A percentile compares a stretch with the other conserved stretches of the same genome.
Evolutionary conservation across 148 eudicot species (phyloP).

Genomic region (Bassia scoparia): DNA sequence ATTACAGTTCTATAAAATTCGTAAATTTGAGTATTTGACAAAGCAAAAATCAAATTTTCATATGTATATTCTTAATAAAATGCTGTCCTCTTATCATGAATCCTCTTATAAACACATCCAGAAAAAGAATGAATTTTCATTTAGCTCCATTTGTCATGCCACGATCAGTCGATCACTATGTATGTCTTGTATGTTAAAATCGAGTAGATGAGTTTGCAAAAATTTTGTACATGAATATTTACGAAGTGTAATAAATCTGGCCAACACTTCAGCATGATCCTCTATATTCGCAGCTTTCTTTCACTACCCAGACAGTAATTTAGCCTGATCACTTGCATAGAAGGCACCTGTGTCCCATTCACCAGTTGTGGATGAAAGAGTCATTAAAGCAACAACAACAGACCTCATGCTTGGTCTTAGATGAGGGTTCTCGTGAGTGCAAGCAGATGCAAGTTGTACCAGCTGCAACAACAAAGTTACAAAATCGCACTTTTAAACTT

Average conservation of each 20-base stretch:
- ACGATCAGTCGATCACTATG: neutral
- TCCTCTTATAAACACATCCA: neutral
- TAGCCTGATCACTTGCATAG: slow-evolving; percentile 42
- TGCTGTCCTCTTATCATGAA: too few relatives aligned
- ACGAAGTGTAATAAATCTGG: neutral
- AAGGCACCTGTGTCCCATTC: slow-evolving; percentile 66
- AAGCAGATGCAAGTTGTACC: slow-evolving; percentile 72
- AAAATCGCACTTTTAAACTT: neutral
- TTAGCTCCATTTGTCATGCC: neutral
- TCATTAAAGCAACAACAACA: slow-evolving; percentile 74
- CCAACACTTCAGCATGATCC: neutral
- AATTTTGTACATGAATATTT: too few relatives aligned
- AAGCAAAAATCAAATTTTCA: neutral
- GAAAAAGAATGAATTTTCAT: neutral
- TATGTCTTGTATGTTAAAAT: neutral
- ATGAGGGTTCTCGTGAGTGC: slow-evolving; percentile 82
- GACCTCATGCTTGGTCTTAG: slow-evolving; percentile 89
- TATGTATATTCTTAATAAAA: neutral
- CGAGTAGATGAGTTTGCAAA: too few relatives aligned
- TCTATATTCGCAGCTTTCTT: neutral
- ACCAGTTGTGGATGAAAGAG: slow-evolving; percentile 67
- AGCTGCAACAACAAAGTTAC: slow-evolving; percentile 35
- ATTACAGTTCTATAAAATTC: too few relatives aligned
- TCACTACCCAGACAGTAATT: slow-evolving; percentile 41
- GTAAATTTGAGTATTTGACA: too few relatives aligned